Conservation (phyloP, 345 rosid species). For the Excoecaria cochinchinensis region DNA sequence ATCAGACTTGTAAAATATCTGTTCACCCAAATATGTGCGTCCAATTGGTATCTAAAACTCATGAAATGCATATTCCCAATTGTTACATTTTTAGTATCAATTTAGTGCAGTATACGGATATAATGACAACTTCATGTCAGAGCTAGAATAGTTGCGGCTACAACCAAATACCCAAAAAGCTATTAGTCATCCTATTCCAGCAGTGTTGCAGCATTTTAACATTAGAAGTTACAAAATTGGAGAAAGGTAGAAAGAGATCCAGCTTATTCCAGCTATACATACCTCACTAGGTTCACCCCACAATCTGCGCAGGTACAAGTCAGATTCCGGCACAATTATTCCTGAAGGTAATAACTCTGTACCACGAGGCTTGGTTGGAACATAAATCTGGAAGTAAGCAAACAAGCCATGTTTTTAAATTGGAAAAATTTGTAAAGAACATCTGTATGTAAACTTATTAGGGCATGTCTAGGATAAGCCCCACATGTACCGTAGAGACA, state of each 20-base stretch:
- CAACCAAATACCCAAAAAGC: not conserved
- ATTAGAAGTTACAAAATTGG: not conserved
- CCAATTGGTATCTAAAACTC: not conserved
- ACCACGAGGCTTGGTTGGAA: slow-evolving; percentile 85
- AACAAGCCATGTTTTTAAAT: slow-evolving; percentile 10
- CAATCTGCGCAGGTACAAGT: slow-evolving; percentile 78
- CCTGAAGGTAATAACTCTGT: slow-evolving; percentile 92
- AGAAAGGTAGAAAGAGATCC: not conserved
- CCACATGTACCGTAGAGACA: slow-evolving; percentile 47
- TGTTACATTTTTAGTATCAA: not conserved
- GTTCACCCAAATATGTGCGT: not conserved
- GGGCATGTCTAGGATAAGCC: not conserved
- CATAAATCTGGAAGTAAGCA: slow-evolving; percentile 57
- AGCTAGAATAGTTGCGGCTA: not conserved
- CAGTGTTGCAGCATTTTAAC: not conserved
- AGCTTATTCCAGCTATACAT: slow-evolving; percentile 3
- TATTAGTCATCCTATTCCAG: not conserved
- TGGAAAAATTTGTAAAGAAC: not conserved
- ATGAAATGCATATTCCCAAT: not conserved
- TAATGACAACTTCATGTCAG: not conserved
- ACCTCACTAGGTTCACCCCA: slow-evolving; percentile 98
- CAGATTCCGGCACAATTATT: slow-evolving; percentile 75
- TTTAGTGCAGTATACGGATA: not conserved
- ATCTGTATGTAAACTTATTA: not conserved
- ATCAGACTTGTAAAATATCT: not conserved